A percentile compares a stretch with the other conserved stretches of the same genome.
Evolutionary conservation across 345 rosid genomes (phyloP).

Genomic region (Atalantia buxifolia): DNA sequence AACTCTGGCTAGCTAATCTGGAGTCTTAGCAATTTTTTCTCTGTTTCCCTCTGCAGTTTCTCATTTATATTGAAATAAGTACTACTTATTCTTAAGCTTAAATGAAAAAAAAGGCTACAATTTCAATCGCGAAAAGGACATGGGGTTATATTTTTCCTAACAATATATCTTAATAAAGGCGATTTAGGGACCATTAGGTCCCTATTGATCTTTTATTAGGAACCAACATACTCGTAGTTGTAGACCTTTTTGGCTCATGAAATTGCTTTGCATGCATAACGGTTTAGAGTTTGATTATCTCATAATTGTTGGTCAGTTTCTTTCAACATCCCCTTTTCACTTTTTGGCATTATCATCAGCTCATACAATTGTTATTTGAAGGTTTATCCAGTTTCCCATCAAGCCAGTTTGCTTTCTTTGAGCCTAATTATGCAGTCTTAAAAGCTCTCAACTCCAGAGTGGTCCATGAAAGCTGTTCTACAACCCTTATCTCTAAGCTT

Average conservation of each 20-base stretch:
- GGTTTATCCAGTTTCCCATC: background rate
- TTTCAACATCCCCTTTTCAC: background rate
- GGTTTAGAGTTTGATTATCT: background rate
- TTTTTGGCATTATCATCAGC: background rate
- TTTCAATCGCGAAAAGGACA: too few relatives aligned
- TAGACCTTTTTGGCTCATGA: background rate
- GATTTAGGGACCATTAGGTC: slow-evolving; percentile 13
- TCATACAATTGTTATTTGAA: background rate
- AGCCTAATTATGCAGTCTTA: slow-evolving; percentile 2
- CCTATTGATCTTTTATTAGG: slow-evolving; percentile 9
- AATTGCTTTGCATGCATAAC: background rate
- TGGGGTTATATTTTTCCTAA: too few relatives aligned
- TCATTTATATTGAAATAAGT: too few relatives aligned
- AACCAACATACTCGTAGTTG: slow-evolving; percentile 17
- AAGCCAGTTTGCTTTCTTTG: background rate
- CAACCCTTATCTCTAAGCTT: background rate
- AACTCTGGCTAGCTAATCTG: too few relatives aligned
- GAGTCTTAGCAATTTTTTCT: too few relatives aligned
- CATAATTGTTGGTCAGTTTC: background rate
- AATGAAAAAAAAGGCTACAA: too few relatives aligned
- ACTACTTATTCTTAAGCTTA: too few relatives aligned
- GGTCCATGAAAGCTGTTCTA: slow-evolving; percentile 18
- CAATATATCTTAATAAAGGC: background rate
- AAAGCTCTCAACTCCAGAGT: slow-evolving; percentile 5
- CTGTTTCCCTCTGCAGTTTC: too few relatives aligned